A percentile compares a stretch with the other conserved stretches of the same genome.
Conservation (phyloP, 164 flowering plant genomes). For the Echeveria elegans region DNA sequence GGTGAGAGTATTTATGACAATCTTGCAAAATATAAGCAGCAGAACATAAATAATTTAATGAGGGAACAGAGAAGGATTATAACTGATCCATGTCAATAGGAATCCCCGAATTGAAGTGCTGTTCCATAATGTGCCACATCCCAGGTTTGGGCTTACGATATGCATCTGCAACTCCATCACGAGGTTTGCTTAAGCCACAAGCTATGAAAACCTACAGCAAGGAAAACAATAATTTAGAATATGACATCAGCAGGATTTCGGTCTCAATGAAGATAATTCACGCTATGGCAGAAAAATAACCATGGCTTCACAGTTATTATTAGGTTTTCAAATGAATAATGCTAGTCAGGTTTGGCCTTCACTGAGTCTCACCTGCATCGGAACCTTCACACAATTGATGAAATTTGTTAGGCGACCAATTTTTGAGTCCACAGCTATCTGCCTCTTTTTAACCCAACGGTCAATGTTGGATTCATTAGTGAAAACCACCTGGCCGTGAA, state of each 20-base stretch:
- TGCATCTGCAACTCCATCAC: slow-evolving; percentile 42
- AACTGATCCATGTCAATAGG: slow-evolving; percentile 73
- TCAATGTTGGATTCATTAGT: slow-evolving; percentile 94
- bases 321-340: background rate
- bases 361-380: slow-evolving; percentile 50
- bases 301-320: background rate
- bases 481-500: slow-evolving; percentile 59
- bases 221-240: background rate
- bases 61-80: slow-evolving; percentile 12
- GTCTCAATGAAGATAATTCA: background rate
- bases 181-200: slow-evolving; percentile 47
- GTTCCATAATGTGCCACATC: slow-evolving; percentile 88
- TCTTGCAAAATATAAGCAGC: background rate
- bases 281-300: background rate
- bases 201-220: slow-evolving; percentile 80
- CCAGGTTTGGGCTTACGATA: slow-evolving; percentile 88
- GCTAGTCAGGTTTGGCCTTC: background rate
- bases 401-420: slow-evolving; percentile 70
- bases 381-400: slow-evolving; percentile 56
- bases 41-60: background rate
- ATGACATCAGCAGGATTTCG: background rate
- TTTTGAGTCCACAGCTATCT: slow-evolving; percentile 80
- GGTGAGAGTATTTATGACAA: background rate
- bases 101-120: slow-evolving; percentile 80
- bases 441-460: slow-evolving; percentile 88